These are phyloP conservation scores for Diphasiastrum complanatum DNA, from an alignment of 83 land plant species.

Conservation along the genomic window DNA sequence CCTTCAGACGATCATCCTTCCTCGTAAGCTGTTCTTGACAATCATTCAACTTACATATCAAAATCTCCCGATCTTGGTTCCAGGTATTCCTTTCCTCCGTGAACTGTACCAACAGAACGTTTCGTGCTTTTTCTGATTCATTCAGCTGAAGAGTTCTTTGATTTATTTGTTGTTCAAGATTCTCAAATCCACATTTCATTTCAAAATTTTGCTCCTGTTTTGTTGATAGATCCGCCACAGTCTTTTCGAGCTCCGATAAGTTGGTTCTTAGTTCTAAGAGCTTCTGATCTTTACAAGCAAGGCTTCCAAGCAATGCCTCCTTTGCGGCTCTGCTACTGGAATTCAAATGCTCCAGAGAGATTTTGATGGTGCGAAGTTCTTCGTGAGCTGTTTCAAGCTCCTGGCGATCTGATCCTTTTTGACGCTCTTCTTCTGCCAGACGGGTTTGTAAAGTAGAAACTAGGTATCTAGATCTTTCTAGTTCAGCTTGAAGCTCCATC, in stretches of 20 bases:
- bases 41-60: conserved; percentile 14
- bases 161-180: conserved; percentile 13
- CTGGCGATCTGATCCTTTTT: too few relatives aligned
- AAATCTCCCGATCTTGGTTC: conserved; percentile 17
- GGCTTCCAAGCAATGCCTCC: too few relatives aligned
- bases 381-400: too few relatives aligned
- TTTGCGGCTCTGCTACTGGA: too few relatives aligned
- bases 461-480: background rate
- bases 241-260: too few relatives aligned
- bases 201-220: conserved; percentile 7
- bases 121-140: conserved; percentile 29
- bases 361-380: too few relatives aligned
- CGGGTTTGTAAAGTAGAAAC: background rate
- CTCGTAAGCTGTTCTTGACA: conserved; percentile 14
- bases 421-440: background rate
- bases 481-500: conserved; percentile 6
- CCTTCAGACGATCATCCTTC: conserved; percentile 14
- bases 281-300: too few relatives aligned
- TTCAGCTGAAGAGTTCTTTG: background rate
- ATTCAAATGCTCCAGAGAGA: too few relatives aligned
- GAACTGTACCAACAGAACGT: conserved; percentile 21
- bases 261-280: too few relatives aligned
- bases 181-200: background rate
- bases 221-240: background rate
- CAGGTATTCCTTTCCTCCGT: conserved; percentile 31